Evolutionary conservation across 2,329 filamentous ascomycete genomes (phyloP), one percentile per base, ranked within the genome.

Genomic region (Endothia cerciana): DNA sequence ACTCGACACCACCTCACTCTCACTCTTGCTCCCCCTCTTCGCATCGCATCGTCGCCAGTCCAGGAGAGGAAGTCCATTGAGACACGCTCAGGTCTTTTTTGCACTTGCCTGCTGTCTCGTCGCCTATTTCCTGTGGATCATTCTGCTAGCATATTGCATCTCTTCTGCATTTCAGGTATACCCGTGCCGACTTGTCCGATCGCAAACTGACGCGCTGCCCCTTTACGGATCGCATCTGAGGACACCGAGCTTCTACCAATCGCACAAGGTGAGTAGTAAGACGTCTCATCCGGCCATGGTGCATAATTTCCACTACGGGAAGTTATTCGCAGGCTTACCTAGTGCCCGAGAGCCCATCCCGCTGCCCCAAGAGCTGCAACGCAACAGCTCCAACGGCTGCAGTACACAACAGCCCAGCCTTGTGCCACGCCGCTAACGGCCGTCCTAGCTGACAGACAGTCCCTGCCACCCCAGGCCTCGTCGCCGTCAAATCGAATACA

Each of bases 31-130:
- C 58, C 49, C 49, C 55, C 55, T 56, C 55, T 19, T 60, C 60
- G 47, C 58, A 49, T 5, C 41, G 19, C 40, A 53, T 36, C 30
- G 25, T 60, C 49, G 40, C 33, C 49, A 38, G 33, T 15, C 36
- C 56, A 58, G 57, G 62, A 62, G 51, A 59, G 45, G 45, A 65
- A 57, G 33, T 62, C 58, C 60, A 61, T 30, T 38, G 57, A 65
- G 56, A 25, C 59, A 47, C 62, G 57, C 43, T 36, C 49, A 58
- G 56, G 63, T 57, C n/a, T 53, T 30, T 25, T 41, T 60, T 49
- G 40, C 51, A 45, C 62, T 66, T 66, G 58, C 55, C 59, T 68
- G 64, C 57, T 61, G 47, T 36, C n/a, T 60, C 45, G 59, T 62
- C 55, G 63, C 56, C 40, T 40, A 53, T 40, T 22, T 25, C n/a